phyloP scores from a whole-genome alignment of 2,329 filamentous ascomycete species.

The Lasiodiplodia citricola region DNA sequence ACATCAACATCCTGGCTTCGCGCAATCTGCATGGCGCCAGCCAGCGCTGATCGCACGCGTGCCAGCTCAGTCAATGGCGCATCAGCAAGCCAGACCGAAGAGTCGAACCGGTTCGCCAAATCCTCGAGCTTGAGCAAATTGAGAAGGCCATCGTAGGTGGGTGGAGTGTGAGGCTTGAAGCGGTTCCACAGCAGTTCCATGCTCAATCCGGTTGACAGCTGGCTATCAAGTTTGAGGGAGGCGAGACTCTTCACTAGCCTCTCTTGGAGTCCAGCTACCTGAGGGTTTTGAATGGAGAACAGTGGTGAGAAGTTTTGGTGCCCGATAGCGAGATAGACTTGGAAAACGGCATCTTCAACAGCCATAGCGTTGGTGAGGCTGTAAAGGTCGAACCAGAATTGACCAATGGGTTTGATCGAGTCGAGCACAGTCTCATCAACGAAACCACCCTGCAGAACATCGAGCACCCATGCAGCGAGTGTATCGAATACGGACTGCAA shows the following conservation, averaged over 20 bases:
- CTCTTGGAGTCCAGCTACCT: constrained; percentile 34
- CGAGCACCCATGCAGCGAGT: constrained; percentile 21
- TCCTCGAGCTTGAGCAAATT: constrained; percentile 49
- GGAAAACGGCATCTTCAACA: constrained; percentile 60
- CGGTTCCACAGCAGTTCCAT: constrained; percentile 81
- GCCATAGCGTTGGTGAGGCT: constrained; percentile 35
- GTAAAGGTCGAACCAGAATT: constrained; percentile 55
- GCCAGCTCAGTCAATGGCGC: constrained; percentile 42
- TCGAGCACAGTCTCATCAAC: constrained; percentile 22
- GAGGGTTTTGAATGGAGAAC: constrained; percentile 10
- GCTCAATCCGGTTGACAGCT: constrained; percentile 73
- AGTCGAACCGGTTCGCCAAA: constrained; percentile 54
- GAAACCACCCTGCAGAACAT: constrained; percentile 12
- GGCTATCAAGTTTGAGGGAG: constrained; percentile 71
- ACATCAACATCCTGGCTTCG: constrained; percentile 38
- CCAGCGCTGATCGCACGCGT: constrained; percentile 42
- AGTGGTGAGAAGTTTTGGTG: constrained; percentile 30
- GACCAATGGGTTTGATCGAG: constrained; percentile 36
- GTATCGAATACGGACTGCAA: constrained; percentile 22
- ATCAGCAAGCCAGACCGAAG: constrained; percentile 42
- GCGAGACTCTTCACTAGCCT: constrained; percentile 37
- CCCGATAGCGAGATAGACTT: constrained; percentile 56
- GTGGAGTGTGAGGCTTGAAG: constrained; percentile 67
- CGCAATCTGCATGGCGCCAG: constrained; percentile 40
- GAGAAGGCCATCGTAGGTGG: constrained; percentile 43